Evolutionary conservation across 768 basidiomycete genomes (phyloP).

Genomic region (Russula sp.): DNA sequence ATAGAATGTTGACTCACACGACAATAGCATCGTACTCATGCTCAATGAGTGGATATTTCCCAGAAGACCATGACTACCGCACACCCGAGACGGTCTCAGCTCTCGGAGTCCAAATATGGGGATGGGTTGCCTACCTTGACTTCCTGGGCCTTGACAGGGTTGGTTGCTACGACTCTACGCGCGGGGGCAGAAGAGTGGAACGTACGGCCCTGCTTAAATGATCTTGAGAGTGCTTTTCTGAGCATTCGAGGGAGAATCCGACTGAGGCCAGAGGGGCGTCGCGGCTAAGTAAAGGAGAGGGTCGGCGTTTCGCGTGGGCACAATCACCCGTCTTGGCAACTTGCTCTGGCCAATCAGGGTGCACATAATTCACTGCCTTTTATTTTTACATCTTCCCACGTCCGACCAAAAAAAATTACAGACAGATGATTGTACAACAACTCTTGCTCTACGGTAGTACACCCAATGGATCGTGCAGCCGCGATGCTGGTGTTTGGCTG

Average conservation of each 20-base stretch:
- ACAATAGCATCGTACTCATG: constrained; percentile 99
- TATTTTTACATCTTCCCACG: not conserved
- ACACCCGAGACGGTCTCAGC: constrained; percentile 3
- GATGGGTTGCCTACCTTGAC: constrained; percentile 48
- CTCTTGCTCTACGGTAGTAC: constrained; percentile 23
- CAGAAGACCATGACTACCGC: constrained; percentile 63
- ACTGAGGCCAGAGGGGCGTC: constrained; percentile 19
- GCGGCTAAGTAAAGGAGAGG: constrained; percentile 17
- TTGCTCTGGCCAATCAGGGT: constrained; percentile 23
- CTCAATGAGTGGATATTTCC: constrained; percentile 94
- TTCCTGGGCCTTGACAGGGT: constrained; percentile 74
- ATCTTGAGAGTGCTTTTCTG: constrained; percentile 53
- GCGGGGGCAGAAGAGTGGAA: constrained; percentile 61
- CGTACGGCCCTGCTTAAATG: constrained; percentile 41
- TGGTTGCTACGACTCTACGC: constrained; percentile 57
- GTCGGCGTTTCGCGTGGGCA: not conserved
- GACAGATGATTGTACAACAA: not conserved
- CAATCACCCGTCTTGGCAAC: too few relatives aligned
- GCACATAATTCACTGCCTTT: constrained; percentile 1
- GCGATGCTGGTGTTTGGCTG: constrained; percentile 22
- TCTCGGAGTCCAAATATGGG: constrained; percentile 2
- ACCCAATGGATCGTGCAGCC: constrained; percentile 26
- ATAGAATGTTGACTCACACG: constrained; percentile 56
- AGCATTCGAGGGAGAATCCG: constrained; percentile 41
- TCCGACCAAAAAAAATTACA: not conserved